phyloP scores from a whole-genome alignment of 1,284 basidiomycete genomes.

The Pseudozyma pruni region DNA sequence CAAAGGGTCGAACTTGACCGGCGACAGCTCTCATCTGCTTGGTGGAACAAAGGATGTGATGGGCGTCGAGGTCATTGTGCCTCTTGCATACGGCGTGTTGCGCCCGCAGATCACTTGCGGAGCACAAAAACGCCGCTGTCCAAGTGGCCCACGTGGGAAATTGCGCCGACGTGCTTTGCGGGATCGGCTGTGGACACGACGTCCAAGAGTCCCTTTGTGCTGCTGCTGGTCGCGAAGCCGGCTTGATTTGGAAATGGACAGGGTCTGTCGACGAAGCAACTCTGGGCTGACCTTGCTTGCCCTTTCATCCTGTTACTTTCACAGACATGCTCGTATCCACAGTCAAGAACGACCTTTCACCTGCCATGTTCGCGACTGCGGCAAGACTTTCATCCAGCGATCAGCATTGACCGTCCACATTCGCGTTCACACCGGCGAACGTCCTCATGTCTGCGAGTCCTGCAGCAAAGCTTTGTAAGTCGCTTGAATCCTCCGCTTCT shows the following conservation, averaged over 20 bases:
- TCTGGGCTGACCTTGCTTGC: background rate
- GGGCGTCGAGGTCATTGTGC: background rate
- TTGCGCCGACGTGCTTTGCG: conserved; percentile 4
- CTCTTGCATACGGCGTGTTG: conserved; percentile 5
- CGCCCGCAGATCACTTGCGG: conserved; percentile 4
- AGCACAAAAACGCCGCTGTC: conserved; percentile 12
- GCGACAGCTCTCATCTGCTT: background rate
- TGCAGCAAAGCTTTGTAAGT: conserved; percentile 63
- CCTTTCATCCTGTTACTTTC: background rate
- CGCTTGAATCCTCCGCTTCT: no score
- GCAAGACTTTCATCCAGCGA: conserved; percentile 66
- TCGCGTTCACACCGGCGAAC: conserved; percentile 81
- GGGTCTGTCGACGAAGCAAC: background rate
- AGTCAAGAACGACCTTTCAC: conserved; percentile 61
- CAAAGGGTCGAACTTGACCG: conserved; percentile 1
- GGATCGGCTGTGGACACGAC: background rate
- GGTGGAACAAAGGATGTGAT: conserved; percentile 7
- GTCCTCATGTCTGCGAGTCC: conserved; percentile 83
- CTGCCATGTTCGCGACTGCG: conserved; percentile 57
- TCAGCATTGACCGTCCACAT: conserved; percentile 82
- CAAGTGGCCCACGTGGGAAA: conserved; percentile 29
- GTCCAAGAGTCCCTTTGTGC: conserved; percentile 5
- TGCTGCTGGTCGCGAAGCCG: background rate
- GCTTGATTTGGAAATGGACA: background rate
- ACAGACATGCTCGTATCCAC: conserved; percentile 62